These are phyloP conservation scores for Triticum timopheevii DNA, from an alignment of 176 grass and related monocot species.

Conservation along the genomic window DNA sequence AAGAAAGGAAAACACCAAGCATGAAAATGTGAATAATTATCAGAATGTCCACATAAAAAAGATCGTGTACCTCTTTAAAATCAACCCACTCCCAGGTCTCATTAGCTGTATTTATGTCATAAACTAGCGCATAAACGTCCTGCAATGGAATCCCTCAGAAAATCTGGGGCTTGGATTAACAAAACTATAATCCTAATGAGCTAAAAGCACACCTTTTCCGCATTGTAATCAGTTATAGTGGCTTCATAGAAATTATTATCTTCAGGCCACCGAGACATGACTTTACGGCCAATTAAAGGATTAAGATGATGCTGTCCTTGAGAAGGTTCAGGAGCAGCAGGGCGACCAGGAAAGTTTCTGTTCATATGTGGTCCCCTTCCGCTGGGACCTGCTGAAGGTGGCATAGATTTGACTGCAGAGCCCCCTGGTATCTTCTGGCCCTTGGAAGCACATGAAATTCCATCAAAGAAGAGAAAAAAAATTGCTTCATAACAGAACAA, in stretches of 20 bases:
- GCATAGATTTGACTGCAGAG: conserved; percentile 60
- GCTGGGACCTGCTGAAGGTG: conserved; percentile 74
- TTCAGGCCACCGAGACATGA: conserved; percentile 81
- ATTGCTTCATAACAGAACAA: not conserved
- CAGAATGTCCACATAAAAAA: conserved; percentile 22
- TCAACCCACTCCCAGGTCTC: conserved; percentile 84
- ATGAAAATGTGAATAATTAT: not conserved
- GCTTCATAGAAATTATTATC: conserved; percentile 92
- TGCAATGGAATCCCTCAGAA: conserved; percentile 45
- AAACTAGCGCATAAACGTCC: conserved; percentile 70
- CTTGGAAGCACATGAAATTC: conserved; percentile 49
- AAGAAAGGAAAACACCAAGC: not conserved
- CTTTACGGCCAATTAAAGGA: conserved; percentile 66
- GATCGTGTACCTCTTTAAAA: conserved; percentile 68
- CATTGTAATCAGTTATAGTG: conserved; percentile 69
- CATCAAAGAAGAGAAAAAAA: not conserved
- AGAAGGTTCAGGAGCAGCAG: conserved; percentile 43
- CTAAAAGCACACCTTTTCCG: conserved; percentile 52
- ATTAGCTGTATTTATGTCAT: conserved; percentile 82
- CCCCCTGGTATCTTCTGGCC: conserved; percentile 66
- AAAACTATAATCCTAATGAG: conserved; percentile 26
- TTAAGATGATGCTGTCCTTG: conserved; percentile 46
- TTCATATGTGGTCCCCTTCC: conserved; percentile 65
- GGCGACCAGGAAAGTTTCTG: conserved; percentile 59
- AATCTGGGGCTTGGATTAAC: conserved; percentile 31